Base-by-base conservation (phyloP, 306 rosid species). In the Vachellia collinsii region DNA sequence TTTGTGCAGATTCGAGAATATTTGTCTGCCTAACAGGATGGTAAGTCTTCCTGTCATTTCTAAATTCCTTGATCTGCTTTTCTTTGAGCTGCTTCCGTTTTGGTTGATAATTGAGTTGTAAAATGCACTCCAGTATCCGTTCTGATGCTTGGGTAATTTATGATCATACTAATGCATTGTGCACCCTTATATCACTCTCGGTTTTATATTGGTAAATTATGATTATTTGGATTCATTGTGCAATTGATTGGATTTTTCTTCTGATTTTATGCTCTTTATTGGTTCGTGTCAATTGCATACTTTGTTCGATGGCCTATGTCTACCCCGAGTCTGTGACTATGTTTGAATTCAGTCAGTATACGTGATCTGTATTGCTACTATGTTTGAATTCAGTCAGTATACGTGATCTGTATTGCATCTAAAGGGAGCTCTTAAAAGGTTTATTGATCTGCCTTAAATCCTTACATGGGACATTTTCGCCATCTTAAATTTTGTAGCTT, bases 1-100 rank as follows among this genome's bases (percentile, higher is more conserved):
- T 23, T 62, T 62, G 63, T 53, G 73, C 84, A 86, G 88, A 71
- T 82, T 76, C 54, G 20, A 34, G 25, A 85, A 73, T 0, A 72
- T 16, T 12, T 41, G 44, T 50, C 83, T 11, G 58, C 74, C 3
- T 65, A 63, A 61, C 69, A 85, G 75, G 7, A 86, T 86, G 88
- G 88, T 85, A 78, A 47, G 19, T 6, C 74, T 75, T 80, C 59
- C 43, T 19, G 47, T 56, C 20, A 69, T 36, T 34, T 63, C 29
- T 61, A 70, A 69, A 23, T 48, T 67, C 64, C 23, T 8, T 50
- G 54, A 22, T 46, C 76, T 16, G 42, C 51, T 34, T 48, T 42
- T 78, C 7, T 7, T 11, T 11, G 72, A 39, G 61, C 74, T 66
- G 47, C 71, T 74, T 51, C 56, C 20, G 22, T 46, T 44, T 64